Evolutionary conservation across 176 grass and related monocot genomes (phyloP).

Genomic region (Eremochloa ophiuroides): DNA sequence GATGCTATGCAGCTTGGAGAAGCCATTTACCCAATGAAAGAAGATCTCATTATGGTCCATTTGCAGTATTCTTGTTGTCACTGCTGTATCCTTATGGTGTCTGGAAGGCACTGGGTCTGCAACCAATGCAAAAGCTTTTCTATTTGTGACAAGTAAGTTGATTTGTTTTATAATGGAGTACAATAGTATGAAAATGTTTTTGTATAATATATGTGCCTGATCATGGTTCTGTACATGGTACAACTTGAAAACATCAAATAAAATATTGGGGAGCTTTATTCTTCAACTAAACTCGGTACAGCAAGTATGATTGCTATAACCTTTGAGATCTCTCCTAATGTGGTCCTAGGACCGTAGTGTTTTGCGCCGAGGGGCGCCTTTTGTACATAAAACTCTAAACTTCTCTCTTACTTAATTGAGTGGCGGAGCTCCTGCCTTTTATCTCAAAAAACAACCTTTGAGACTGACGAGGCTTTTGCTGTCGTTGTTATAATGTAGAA

Average conservation of each 20-base stretch:
- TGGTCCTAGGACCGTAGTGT: no score
- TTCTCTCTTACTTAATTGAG: no score
- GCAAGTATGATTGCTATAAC: conserved; percentile 8
- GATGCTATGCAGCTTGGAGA: conserved; percentile 69
- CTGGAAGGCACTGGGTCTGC: conserved; percentile 81
- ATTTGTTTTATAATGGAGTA: conserved; percentile 4
- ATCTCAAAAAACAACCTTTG: no score
- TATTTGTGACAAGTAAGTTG: conserved; percentile 71
- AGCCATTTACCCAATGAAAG: conserved; percentile 80
- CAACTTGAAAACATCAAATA: conserved; percentile 4
- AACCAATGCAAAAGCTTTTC: conserved; percentile 66
- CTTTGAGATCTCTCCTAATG: no score
- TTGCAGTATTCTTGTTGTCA: conserved; percentile 74
- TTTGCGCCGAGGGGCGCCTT: no score
- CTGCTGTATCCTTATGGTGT: conserved; percentile 80
- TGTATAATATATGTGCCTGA: conserved; percentile 21
- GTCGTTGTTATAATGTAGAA: conserved; percentile 69
- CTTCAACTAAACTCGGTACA: not conserved
- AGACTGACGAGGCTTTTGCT: conserved; percentile 18
- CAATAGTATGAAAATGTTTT: conserved; percentile 10
- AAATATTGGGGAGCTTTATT: not conserved
- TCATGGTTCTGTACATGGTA: not conserved
- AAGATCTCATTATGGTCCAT: conserved; percentile 98
- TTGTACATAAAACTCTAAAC: no score
- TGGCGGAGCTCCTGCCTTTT: no score